phyloP scores from a whole-genome alignment of 495 filamentous ascomycete genomes.

The Lasiosphaeris hirsuta region DNA sequence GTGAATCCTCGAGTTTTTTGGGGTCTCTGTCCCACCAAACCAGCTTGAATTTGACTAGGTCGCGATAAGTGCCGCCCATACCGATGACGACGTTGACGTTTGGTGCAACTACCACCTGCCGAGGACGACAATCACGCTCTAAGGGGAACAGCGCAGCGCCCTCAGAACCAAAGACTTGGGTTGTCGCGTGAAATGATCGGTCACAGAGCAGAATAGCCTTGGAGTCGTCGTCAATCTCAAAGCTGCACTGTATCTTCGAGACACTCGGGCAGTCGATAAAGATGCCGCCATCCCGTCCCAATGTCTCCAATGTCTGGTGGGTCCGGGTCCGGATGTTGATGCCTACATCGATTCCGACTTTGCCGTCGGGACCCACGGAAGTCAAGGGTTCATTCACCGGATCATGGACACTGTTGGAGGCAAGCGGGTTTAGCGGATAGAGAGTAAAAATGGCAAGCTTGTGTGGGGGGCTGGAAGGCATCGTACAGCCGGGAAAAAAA shows the following conservation, averaged over 20 bases:
- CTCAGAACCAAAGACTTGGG: background rate
- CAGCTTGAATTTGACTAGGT: background rate
- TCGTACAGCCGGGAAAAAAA: background rate
- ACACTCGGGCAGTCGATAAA: background rate
- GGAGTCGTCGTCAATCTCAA: background rate
- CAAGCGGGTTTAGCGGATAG: background rate
- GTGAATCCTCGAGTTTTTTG: background rate
- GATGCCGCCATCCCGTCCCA: background rate
- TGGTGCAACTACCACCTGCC: background rate
- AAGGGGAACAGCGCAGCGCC: background rate
- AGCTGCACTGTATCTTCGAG: slow-evolving; percentile 1
- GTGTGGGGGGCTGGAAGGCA: background rate
- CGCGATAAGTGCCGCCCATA: background rate
- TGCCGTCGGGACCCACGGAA: background rate
- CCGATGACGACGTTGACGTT: background rate
- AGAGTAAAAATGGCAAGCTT: background rate
- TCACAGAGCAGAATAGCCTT: slow-evolving; percentile 1
- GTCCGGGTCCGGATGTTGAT: background rate
- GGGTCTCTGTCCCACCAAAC: background rate
- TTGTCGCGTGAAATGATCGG: background rate
- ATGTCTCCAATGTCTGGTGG: slow-evolving; percentile 1
- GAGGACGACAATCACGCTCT: background rate
- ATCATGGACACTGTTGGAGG: background rate
- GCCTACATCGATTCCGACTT: background rate
- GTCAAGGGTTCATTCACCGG: background rate